Conservation (phyloP, 768 basidiomycete genomes). For the Favolaschia claudopus region DNA sequence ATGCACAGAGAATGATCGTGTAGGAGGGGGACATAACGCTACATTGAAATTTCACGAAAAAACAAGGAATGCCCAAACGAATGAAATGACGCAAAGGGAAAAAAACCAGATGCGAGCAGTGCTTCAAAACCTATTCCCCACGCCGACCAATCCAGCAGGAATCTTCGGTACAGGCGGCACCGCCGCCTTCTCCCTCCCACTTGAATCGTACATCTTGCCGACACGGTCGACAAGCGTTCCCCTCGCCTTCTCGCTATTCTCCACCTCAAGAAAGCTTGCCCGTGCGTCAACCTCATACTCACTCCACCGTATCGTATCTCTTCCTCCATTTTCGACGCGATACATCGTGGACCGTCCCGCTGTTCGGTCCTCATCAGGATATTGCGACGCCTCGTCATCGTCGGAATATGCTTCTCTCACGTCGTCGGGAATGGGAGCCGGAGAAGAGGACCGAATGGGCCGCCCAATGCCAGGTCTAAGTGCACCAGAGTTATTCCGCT, state of each 20-base stretch:
- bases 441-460: neutral
- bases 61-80: too few relatives aligned
- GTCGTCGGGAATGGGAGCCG: too few relatives aligned
- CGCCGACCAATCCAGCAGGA: conserved; percentile 39
- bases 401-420: conserved; percentile 17
- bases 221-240: conserved; percentile 59
- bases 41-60: too few relatives aligned
- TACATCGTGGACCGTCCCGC: conserved; percentile 35
- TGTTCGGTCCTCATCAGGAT: conserved; percentile 32
- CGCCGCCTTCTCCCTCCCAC: conserved; percentile 41
- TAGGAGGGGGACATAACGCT: too few relatives aligned
- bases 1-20: too few relatives aligned
- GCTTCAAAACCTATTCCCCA: conserved; percentile 40
- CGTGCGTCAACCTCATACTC: conserved; percentile 59
- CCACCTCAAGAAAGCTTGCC: conserved; percentile 59
- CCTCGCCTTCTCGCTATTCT: conserved; percentile 58
- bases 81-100: too few relatives aligned
- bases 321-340: conserved; percentile 32
- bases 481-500: conserved; percentile 36
- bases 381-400: conserved; percentile 32
- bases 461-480: conserved; percentile 3
- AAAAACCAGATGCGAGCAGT: conserved; percentile 34
- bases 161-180: conserved; percentile 55
- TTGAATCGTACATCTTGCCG: conserved; percentile 57
- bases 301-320: conserved; percentile 51